Evolutionary conservation across 2,329 filamentous ascomycete genomes (phyloP).

Genomic region (Ceratocystis colombiana): DNA sequence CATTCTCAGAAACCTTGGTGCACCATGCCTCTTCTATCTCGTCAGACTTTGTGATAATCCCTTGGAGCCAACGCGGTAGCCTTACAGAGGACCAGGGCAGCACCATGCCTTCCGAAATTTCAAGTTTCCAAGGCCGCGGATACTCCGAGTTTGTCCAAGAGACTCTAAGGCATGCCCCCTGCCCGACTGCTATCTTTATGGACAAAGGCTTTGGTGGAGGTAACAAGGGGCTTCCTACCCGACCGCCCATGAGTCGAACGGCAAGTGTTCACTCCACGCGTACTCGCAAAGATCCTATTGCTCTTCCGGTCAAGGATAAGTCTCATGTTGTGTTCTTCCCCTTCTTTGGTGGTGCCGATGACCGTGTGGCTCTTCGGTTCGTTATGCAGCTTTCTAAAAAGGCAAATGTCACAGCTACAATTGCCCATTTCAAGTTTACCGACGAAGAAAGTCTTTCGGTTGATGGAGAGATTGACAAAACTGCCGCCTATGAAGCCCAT

Average conservation of each 20-base stretch:
- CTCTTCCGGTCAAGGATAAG: conserved; percentile 52
- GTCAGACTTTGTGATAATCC: conserved; percentile 68
- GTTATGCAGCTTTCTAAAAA: conserved; percentile 78
- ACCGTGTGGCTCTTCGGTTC: conserved; percentile 66
- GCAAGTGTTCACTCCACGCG: conserved; percentile 52
- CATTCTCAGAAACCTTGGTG: conserved; percentile 68
- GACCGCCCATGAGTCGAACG: conserved; percentile 32
- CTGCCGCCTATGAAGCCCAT: not conserved
- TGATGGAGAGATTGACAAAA: not conserved
- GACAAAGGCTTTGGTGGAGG: conserved; percentile 42
- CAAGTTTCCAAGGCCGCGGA: conserved; percentile 28
- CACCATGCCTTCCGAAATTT: conserved; percentile 16
- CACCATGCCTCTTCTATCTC: conserved; percentile 58
- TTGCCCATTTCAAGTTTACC: conserved; percentile 42
- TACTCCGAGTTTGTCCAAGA: conserved; percentile 67
- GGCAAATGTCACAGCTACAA: conserved; percentile 64
- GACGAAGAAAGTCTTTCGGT: conserved; percentile 25
- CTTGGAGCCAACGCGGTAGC: conserved; percentile 77
- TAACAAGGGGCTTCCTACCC: conserved; percentile 6
- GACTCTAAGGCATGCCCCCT: conserved; percentile 52
- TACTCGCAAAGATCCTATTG: conserved; percentile 43
- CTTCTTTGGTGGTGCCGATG: conserved; percentile 76
- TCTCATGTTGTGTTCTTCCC: conserved; percentile 79
- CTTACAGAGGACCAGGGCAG: conserved; percentile 52
- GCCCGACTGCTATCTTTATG: conserved; percentile 68